A percentile compares a stretch with the other conserved stretches of the same genome.
Evolutionary conservation across 768 basidiomycete genomes (phyloP).

Genomic region (Termitomyces sp.): DNA sequence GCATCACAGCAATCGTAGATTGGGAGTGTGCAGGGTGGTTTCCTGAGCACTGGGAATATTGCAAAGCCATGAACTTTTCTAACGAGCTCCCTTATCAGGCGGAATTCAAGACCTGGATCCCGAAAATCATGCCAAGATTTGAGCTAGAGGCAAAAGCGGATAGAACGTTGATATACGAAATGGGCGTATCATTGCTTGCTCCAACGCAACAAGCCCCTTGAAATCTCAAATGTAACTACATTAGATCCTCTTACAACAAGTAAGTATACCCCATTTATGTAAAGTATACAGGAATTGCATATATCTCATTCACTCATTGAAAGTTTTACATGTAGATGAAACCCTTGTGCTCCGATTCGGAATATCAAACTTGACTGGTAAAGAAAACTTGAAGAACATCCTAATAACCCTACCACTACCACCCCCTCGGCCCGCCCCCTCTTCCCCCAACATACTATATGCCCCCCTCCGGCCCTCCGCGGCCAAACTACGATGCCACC

Average conservation of each 20-base stretch:
- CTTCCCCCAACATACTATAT: slow-evolving; percentile 39
- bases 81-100: neutral
- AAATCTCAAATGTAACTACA: too few species aligned
- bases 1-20: neutral
- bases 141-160: neutral
- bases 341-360: too few species aligned
- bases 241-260: too few species aligned
- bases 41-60: neutral
- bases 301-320: too few species aligned
- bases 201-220: neutral
- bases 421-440: slow-evolving; percentile 47
- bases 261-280: too few species aligned
- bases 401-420: too few species aligned
- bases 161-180: neutral
- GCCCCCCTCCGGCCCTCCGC: slow-evolving; percentile 45
- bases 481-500: slow-evolving; percentile 27
- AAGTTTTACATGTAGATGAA: too few species aligned
- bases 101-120: neutral
- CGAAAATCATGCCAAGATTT: neutral
- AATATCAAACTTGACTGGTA: too few species aligned
- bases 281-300: too few species aligned
- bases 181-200: neutral
- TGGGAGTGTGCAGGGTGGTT: neutral
- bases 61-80: neutral
- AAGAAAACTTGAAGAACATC: too few species aligned